Conservation (phyloP, 169 alveolate species). For the Ichthyophthirius multifiliis region DNA sequence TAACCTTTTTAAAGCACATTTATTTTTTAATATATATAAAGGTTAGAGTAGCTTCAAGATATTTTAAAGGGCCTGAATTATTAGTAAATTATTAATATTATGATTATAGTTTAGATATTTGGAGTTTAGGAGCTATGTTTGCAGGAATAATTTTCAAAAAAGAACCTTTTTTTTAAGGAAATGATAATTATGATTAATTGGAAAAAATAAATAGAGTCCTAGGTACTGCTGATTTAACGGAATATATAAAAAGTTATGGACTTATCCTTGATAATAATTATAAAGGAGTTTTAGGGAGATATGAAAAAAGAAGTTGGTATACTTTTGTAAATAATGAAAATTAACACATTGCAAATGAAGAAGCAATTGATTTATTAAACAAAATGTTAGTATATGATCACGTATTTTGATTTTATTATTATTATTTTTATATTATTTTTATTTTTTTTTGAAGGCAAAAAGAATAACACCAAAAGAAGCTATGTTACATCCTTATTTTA, state of each 20-base stretch:
- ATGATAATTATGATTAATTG: slow-evolving; percentile 62
- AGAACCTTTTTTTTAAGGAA: slow-evolving; percentile 70
- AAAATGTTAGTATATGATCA: slow-evolving; percentile 55
- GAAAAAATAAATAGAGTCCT: slow-evolving; percentile 63
- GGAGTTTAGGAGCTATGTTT: slow-evolving; percentile 68
- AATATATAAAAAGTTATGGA: slow-evolving; percentile 55
- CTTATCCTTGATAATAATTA: slow-evolving; percentile 32
- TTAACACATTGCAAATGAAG: slow-evolving; percentile 55
- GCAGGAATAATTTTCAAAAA: slow-evolving; percentile 64
- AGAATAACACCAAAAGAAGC: slow-evolving; percentile 97
- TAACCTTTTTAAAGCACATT: background rate
- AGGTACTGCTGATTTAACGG: slow-evolving; percentile 65
- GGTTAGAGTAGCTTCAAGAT: slow-evolving; percentile 66
- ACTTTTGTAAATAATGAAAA: slow-evolving; percentile 88
- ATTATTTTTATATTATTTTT: background rate
- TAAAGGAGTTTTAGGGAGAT: background rate
- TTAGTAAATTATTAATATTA: slow-evolving; percentile 52
- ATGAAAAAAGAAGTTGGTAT: slow-evolving; percentile 91
- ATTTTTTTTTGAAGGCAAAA: slow-evolving; percentile 40
- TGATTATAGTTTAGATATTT: slow-evolving; percentile 65
- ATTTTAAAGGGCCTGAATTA: slow-evolving; percentile 68
- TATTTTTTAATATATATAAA: background rate
- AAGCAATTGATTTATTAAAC: slow-evolving; percentile 69
- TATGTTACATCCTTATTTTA: slow-evolving; percentile 95
- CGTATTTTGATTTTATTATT: slow-evolving; percentile 8